These are phyloP conservation scores for Eucommia ulmoides DNA, from an alignment of 257 asterid genomes.

Conservation along the genomic window DNA sequence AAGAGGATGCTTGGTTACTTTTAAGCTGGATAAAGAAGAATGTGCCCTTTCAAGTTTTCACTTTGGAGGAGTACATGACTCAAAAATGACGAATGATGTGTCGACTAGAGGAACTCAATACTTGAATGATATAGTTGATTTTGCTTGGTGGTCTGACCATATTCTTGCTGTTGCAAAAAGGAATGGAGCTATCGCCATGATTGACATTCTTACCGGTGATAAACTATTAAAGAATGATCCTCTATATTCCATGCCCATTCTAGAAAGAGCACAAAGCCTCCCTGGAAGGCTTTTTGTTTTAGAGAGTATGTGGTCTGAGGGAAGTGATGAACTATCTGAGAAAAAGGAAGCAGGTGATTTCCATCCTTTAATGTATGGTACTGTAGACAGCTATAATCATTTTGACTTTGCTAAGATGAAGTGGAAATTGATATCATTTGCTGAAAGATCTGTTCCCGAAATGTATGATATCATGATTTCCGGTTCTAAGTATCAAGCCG, in stretches of 20 bases:
- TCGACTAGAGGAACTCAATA: constrained; percentile 23
- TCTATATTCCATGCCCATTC: constrained; percentile 53
- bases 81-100: constrained; percentile 18
- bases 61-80: constrained; percentile 21
- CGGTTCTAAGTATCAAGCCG: constrained; percentile 55
- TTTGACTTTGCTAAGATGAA: constrained; percentile 35
- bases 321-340: constrained; percentile 26
- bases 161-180: constrained; percentile 48
- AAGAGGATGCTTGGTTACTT: constrained; percentile 50
- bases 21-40: constrained; percentile 52
- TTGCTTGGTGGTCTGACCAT: constrained; percentile 91
- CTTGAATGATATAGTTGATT: constrained; percentile 47
- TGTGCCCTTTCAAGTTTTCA: constrained; percentile 30
- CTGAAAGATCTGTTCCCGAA: constrained; percentile 60
- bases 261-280: constrained; percentile 55
- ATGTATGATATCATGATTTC: constrained; percentile 57
- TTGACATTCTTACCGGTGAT: constrained; percentile 37
- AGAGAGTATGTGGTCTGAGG: constrained; percentile 38
- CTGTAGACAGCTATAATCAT: constrained; percentile 20
- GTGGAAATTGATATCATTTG: constrained; percentile 66
- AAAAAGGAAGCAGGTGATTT: constrained; percentile 16
- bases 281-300: constrained; percentile 58
- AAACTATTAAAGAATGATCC: constrained; percentile 34
- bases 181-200: constrained; percentile 49
- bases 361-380: constrained; percentile 26